Conservation (phyloP, 495 filamentous ascomycete species). For the Xylaria grammica region DNA sequence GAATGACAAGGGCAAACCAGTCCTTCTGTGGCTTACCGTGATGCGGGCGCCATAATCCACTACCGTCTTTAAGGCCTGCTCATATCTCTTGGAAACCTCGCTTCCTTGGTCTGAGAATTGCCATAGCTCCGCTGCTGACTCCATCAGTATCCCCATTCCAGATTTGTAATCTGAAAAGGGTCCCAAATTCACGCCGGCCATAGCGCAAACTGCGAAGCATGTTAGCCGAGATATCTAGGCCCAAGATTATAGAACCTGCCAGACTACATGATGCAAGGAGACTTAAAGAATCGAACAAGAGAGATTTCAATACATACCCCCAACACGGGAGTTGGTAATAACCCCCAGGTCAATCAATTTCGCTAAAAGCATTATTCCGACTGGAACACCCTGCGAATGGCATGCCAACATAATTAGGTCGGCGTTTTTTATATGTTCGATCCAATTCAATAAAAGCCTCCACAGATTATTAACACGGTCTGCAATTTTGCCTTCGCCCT, state of each 20-base stretch:
- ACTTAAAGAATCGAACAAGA: too few species aligned
- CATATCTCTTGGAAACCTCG: constrained; percentile 80
- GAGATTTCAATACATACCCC: too few species aligned
- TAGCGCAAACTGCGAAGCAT: constrained; percentile 27
- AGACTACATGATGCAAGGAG: neutral
- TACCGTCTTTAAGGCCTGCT: constrained; percentile 70
- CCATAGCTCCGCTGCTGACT: constrained; percentile 89
- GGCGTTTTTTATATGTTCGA: constrained; percentile 83
- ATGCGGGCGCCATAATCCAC: constrained; percentile 81
- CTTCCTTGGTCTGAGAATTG: constrained; percentile 84
- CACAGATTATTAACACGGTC: constrained; percentile 90
- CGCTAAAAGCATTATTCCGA: constrained; percentile 89
- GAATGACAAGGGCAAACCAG: neutral
- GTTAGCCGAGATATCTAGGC: too few species aligned
- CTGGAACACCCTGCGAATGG: constrained; percentile 94
- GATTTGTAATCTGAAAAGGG: constrained; percentile 89
- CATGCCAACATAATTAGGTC: constrained; percentile 90
- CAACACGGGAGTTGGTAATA: constrained; percentile 70
- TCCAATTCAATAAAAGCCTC: constrained; percentile 94
- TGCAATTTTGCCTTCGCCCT: constrained; percentile 95
- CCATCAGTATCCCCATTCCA: constrained; percentile 74
- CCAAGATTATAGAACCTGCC: too few species aligned
- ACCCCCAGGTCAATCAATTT: constrained; percentile 84
- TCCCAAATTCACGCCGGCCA: constrained; percentile 89
- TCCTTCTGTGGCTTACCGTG: constrained; percentile 45